Base-by-base conservation (phyloP, 2,329 filamentous ascomycete species). In the Pseudocercospora vitis region DNA sequence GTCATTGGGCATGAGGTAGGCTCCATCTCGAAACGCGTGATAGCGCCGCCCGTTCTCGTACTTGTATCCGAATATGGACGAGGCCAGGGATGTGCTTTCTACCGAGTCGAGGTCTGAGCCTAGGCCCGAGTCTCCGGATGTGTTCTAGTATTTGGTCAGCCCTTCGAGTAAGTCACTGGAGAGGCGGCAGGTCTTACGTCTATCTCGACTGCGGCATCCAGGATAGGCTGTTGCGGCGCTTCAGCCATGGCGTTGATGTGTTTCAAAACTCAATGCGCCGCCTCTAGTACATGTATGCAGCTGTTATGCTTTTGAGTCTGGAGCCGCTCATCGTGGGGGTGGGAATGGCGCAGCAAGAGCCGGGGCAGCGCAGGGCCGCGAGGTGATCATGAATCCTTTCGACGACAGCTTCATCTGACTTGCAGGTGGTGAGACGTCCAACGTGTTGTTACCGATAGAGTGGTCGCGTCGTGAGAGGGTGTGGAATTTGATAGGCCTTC, bases 1-100 rank as follows among this genome's bases (percentile, higher is more conserved):
- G 46, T 65, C 63, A 50, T 65, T 65, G 31, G 63, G 63, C 8
- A 65, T 50, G 7, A 59, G 40, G 29, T 64, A 64, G 5, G 53
- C 31, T 18, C 60, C 61, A 18, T 57, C 58, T 3, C 56, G 53
- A 31, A 52, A 63, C n/a, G 55, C 57, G 46, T 60, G 57, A 37
- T 60, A 60, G 21, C 57, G 29, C 2, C 57, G 51, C 21, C 57
- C 57, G 39, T 57, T 53, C 51, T 60, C 57, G 42, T 57, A 57
- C 21, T 48, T 47, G 44, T 52, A 58, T 26, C 47, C 48, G 24
- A 48, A 50, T 39, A 60, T 56, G n/a, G 55, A 60, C 8, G 55
- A 56, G 11, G 50, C 44, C 7, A 57, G 31, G 14, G 53, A 54
- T 26, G 46, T 31, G 52, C 52, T 55, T 12, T 47, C 44, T 12